Percentiles rank a stretch among this genome's conserved stretches.
phyloP scores from a whole-genome alignment of 345 rosid species.

The Gossypium longicalyx region DNA sequence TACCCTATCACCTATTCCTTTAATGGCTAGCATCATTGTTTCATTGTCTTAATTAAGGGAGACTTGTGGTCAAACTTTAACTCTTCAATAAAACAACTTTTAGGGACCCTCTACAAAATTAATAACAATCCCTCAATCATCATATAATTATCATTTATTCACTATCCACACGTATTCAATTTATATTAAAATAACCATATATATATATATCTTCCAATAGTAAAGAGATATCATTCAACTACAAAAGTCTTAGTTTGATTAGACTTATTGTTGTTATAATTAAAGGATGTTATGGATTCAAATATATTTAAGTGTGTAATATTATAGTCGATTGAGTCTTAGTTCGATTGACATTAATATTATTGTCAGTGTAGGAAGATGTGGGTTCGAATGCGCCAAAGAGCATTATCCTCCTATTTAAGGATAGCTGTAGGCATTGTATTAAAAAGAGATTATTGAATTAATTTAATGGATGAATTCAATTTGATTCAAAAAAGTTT shows the following conservation, averaged over 20 bases:
- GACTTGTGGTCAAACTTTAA: not conserved
- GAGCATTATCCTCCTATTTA: fast-evolving
- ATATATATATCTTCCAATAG: not conserved
- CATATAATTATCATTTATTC: not conserved
- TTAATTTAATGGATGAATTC: too few species aligned
- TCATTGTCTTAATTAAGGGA: not conserved
- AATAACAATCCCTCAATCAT: not conserved
- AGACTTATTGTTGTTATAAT: too few species aligned
- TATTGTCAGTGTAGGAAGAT: fast-evolving
- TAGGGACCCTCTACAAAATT: not conserved
- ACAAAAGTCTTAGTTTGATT: too few species aligned
- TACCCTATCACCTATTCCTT: not conserved
- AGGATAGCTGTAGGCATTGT: fast-evolving
- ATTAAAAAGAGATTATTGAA: too few species aligned
- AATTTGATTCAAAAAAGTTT: not conserved
- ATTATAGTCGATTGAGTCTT: too few species aligned
- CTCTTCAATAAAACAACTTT: not conserved
- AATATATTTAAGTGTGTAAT: too few species aligned
- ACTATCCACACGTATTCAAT: not conserved
- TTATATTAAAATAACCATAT: not conserved
- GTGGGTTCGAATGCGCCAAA: fast-evolving
- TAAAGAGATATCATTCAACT: not conserved
- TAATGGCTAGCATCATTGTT: not conserved
- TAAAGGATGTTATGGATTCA: too few species aligned
- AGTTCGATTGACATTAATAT: fast-evolving